Percentiles rank a stretch among this genome's conserved stretches.
Conservation (phyloP, 805 yeast species). For the Lachancea sp. region DNA sequence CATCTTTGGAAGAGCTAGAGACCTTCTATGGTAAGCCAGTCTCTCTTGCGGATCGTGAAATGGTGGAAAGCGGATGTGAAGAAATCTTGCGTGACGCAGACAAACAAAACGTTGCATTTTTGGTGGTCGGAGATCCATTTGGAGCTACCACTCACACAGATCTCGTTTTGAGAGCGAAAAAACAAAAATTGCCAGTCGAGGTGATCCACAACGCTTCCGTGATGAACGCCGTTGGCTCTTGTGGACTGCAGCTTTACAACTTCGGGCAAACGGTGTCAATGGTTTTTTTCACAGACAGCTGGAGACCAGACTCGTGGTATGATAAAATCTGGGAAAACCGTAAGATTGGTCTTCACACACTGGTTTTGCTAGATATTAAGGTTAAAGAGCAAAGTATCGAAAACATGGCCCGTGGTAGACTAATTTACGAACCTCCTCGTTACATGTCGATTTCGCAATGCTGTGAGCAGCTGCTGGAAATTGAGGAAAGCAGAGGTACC, state of each 20-base stretch:
- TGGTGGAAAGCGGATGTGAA: constrained; percentile 87
- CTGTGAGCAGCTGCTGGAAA: constrained; percentile 78
- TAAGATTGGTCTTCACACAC: constrained; percentile 83
- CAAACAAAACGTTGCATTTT: constrained; percentile 78
- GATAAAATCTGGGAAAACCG: constrained; percentile 84
- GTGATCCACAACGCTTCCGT: constrained; percentile 92
- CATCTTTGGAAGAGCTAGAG: constrained; percentile 67
- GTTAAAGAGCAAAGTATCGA: constrained; percentile 95
- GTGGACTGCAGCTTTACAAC: constrained; percentile 90
- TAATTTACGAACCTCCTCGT: constrained; percentile 93
- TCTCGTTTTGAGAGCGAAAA: constrained; percentile 85
- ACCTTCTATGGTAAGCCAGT: constrained; percentile 80
- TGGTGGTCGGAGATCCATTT: constrained; percentile 96
- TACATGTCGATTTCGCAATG: constrained; percentile 91
- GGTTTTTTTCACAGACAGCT: constrained; percentile 88
- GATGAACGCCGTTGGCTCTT: constrained; percentile 97
- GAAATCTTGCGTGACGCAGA: constrained; percentile 71
- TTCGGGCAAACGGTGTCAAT: constrained; percentile 97
- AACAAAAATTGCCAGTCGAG: constrained; percentile 68
- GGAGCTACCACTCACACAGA: constrained; percentile 99
- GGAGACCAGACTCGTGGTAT: constrained; percentile 97
- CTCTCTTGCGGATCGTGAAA: constrained; percentile 86
- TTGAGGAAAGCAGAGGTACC: constrained; percentile 72
- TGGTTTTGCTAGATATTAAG: constrained; percentile 82
- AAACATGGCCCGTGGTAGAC: constrained; percentile 86